Base-by-base conservation (phyloP, 331 rosid genomes). In the Malus hybrid region DNA sequence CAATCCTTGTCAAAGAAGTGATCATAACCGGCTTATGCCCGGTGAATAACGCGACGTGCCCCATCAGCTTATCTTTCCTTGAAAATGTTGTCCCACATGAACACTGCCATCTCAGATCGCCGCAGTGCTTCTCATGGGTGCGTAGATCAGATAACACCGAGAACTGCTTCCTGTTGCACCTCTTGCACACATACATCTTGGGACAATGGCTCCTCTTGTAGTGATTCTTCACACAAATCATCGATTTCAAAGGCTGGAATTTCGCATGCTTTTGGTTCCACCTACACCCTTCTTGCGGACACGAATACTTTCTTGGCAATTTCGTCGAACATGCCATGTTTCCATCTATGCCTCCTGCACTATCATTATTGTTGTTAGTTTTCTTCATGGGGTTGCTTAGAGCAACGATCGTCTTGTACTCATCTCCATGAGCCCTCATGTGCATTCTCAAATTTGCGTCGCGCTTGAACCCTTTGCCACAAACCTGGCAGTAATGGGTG, bases 351-450 rank as follows among this genome's bases (percentile, higher is more conserved):
- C 5, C 42, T 32, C 10, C 36, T 4, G 30, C 53, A 6, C 6
- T 39, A 2, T 11, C 22, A 14, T 6, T 42, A 32, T 34, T 78
- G 5, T 22, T 58, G 64, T 58, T 58, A 24, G 15, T 87, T 39
- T 77, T 84, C 84, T 86, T 91, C 62, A 77, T 66, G 30, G 92
- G 96, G 62, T 91, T 94, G 83, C 88, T 87, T 75, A 94, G 75
- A 2, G 99, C 95, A 3, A 88, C 88, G 46, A 70, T 94, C 0
- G 89, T 90, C 62, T 94, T 94, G 82, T 94, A 90, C 83, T 92
- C 92, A 66, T 94, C 97, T 0, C 99, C 99, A 44, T 91, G 99
- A 55, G 99, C 99, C 66, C 99, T 87, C 99, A 94, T 94, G 76
- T 94, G 99, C 96, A 92, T 94, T 83, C 99, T 83, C 78, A 94